These are phyloP conservation scores for Lachancea meyersii DNA, from an alignment of 805 yeast genomes.

Conservation along the genomic window DNA sequence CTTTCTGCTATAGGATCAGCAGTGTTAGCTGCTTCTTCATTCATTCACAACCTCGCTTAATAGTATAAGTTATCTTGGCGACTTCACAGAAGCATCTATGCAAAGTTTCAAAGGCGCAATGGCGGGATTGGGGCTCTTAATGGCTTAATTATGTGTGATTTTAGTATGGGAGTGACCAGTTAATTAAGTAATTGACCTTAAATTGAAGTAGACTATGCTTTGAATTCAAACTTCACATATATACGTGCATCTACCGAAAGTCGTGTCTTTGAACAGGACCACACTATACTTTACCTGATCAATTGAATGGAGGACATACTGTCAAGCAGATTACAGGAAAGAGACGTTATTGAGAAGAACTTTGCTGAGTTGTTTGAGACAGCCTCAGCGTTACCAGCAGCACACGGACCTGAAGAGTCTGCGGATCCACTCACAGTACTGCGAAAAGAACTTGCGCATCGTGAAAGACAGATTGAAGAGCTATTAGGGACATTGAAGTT, in stretches of 20 bases:
- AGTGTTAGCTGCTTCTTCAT: neutral
- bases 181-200: too few species aligned
- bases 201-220: too few species aligned
- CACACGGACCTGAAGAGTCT: neutral
- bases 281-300: too few species aligned
- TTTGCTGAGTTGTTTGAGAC: constrained; percentile 19
- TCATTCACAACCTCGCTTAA: neutral
- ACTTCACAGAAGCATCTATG: neutral
- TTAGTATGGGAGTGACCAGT: too few species aligned
- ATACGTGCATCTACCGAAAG: too few species aligned
- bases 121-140: too few species aligned
- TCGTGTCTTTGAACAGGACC: too few species aligned
- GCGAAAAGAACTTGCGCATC: constrained; percentile 16
- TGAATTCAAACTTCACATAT: too few species aligned
- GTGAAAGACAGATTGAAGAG: constrained; percentile 22
- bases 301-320: constrained; percentile 14
- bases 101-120: neutral
- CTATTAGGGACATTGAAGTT: constrained; percentile 31
- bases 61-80: neutral
- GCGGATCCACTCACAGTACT: constrained; percentile 5
- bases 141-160: too few species aligned
- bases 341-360: constrained; percentile 19
- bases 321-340: constrained; percentile 12
- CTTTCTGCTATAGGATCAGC: neutral
- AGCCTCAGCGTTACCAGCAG: neutral